Percentiles rank a stretch among this genome's conserved stretches.
These are phyloP conservation scores for Chlamydomonas sp. DNA, from an alignment of 139 green algal genomes.

Conservation along the genomic window DNA sequence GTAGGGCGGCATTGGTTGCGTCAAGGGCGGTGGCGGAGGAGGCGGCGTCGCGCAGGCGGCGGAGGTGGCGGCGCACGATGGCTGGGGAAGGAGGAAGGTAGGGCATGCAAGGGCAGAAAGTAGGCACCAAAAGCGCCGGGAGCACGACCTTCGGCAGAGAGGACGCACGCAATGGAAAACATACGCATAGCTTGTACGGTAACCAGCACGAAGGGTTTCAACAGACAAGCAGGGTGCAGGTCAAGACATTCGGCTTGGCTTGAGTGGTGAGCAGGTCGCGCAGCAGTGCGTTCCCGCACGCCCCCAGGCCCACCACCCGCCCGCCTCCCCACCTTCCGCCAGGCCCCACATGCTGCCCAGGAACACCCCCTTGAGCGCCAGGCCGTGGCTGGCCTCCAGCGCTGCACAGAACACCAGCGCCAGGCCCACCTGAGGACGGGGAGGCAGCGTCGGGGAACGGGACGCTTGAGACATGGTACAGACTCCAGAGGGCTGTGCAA, in stretches of 20 bases:
- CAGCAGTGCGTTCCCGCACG: neutral
- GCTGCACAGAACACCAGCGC: constrained; percentile 37
- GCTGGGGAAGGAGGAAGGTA: neutral
- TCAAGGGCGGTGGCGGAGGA: neutral
- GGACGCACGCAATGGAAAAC: neutral
- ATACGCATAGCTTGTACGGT: neutral
- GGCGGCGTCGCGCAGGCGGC: constrained; percentile 3
- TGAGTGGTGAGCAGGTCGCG: neutral
- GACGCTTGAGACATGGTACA: too few species aligned
- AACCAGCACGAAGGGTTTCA: neutral
- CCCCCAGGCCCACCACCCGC: neutral
- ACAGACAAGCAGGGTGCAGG: neutral
- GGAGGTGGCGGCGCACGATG: constrained; percentile 22
- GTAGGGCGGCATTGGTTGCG: constrained; percentile 20
- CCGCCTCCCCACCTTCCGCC: constrained; percentile 30
- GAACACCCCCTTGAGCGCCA: constrained; percentile 35
- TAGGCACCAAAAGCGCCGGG: too few species aligned
- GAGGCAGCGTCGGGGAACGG: too few species aligned
- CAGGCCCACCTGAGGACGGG: neutral
- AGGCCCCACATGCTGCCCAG: constrained; percentile 35
- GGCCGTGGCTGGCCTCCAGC: constrained; percentile 44
- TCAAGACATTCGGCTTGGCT: neutral
- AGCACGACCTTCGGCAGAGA: too few species aligned
- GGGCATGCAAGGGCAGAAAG: too few species aligned
- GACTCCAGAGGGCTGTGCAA: too few species aligned